A percentile compares a stretch with the other conserved stretches of the same genome.
Evolutionary conservation across 2,329 filamentous ascomycete genomes (phyloP).

Genomic region (Chrysosphaeria jannelii): DNA sequence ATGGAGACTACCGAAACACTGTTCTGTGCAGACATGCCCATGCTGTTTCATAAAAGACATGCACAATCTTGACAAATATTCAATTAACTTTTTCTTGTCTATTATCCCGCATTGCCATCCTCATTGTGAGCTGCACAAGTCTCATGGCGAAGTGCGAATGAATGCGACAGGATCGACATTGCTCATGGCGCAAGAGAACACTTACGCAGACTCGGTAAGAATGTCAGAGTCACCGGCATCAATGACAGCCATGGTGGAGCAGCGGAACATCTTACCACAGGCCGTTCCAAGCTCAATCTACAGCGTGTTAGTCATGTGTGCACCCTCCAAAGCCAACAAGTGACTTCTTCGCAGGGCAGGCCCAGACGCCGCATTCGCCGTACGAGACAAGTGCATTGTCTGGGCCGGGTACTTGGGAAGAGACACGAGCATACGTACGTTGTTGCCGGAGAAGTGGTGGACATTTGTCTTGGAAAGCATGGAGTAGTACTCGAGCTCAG

Average conservation of each 20-base stretch:
- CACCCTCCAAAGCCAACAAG: slow-evolving; percentile 61
- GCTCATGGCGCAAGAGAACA: no score
- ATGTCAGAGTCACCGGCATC: slow-evolving; percentile 98
- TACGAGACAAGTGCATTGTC: slow-evolving; percentile 2
- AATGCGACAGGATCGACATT: not conserved
- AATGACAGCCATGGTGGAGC: slow-evolving; percentile 87
- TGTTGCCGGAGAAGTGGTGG: slow-evolving; percentile 96
- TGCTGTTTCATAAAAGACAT: no score
- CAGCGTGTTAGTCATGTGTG: slow-evolving; percentile 22
- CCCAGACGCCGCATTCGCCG: slow-evolving; percentile 9
- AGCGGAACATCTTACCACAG: slow-evolving; percentile 94
- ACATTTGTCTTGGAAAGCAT: slow-evolving; percentile 85
- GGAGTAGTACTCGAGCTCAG: slow-evolving; percentile 82
- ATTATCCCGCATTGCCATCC: not conserved
- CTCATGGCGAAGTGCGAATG: not conserved
- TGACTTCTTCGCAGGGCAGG: slow-evolving; percentile 81
- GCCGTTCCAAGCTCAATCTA: slow-evolving; percentile 96
- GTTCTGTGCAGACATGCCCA: no score
- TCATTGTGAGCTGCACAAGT: not conserved
- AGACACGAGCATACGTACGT: slow-evolving; percentile 41
- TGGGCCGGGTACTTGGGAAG: slow-evolving; percentile 3
- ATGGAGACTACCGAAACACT: no score
- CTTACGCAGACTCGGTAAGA: slow-evolving; percentile 55
- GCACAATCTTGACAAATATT: no score
- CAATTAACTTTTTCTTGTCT: slow-evolving; percentile 1